Conservation (phyloP, 306 rosid species). For the Erythrophleum fordii region DNA sequence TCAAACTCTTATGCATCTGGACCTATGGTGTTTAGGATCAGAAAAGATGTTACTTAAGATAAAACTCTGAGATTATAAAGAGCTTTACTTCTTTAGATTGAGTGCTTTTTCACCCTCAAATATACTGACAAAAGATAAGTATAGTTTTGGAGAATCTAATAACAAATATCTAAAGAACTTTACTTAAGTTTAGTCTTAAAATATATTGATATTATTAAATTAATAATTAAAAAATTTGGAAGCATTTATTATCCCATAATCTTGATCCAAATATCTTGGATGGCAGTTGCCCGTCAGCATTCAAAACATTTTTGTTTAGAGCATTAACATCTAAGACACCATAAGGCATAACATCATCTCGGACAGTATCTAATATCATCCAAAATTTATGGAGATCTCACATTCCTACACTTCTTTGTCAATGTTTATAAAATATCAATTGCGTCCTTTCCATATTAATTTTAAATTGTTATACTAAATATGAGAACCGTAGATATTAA, state of each 20-base stretch:
- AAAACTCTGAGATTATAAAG: not conserved
- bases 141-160: too few relatives aligned
- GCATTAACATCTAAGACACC: not conserved
- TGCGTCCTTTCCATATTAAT: too few relatives aligned
- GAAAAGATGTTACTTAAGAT: not conserved
- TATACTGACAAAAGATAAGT: too few relatives aligned
- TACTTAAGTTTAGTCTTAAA: not conserved
- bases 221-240: not conserved
- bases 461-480: too few relatives aligned
- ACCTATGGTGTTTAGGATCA: too few relatives aligned
- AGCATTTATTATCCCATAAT: not conserved
- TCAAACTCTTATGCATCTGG: too few relatives aligned
- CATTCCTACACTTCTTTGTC: too few relatives aligned
- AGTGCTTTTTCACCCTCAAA: not conserved
- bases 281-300: not conserved
- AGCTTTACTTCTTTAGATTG: not conserved
- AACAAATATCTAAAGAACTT: too few relatives aligned
- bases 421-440: too few relatives aligned
- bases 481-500: too few relatives aligned
- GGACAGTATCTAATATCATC: too few relatives aligned
- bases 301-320: not conserved
- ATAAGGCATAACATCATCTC: not conserved
- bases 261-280: not conserved
- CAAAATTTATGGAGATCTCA: too few relatives aligned
- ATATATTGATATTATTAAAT: not conserved